Base-by-base conservation (phyloP, 345 rosid genomes). In the Rhodomyrtus tomentosa region DNA sequence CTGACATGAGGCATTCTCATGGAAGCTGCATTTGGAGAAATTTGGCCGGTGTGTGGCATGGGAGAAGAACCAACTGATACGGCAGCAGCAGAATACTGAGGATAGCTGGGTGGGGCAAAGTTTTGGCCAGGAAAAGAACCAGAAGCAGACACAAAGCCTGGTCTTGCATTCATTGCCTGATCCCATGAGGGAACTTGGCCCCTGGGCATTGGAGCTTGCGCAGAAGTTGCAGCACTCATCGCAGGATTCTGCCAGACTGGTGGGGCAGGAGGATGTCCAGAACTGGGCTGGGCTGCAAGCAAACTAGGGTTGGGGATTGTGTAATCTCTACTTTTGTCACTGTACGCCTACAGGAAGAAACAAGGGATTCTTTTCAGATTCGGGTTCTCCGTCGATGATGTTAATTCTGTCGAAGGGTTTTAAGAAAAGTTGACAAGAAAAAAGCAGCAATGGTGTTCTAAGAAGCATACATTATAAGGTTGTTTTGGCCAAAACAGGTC, bases 321-420 rank as follows among this genome's bases (percentile, higher is more conserved):
- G 82, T 93, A 96, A 88, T 96, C 99, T 92, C 98, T 92, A 88
- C 99, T 95, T 90, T 95, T 96, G 86, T 96, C 99, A 85, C 95
- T 94, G 91, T 86, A 94, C 16, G 98, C 97, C 99, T 95, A 85
- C n/a, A 54, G 59, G 32, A 49, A 18, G 58, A 45, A 81, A 83
- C 18, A 20, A 3, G 21, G 55, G 10, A n/a, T 50, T 21, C 45
- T 68, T 68, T 68, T 68, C 76, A 68, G 76, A 68, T 68, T 68
- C 45, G 20, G 76, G n/a, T n/a, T n/a, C n/a, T 24, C 45, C 76
- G 6, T 36, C 24, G 12, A 68, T 68, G 76, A 18, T 68, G 76
- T 18, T 68, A 68, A 32, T 32, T 68, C 20, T 68, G 76, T 68
- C 79, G 36, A 50, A 74, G 82, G 14, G 38, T 68, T 49, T 68